Base-by-base conservation (phyloP, 768 basidiomycete genomes). In the Phanerochaete sordida region DNA sequence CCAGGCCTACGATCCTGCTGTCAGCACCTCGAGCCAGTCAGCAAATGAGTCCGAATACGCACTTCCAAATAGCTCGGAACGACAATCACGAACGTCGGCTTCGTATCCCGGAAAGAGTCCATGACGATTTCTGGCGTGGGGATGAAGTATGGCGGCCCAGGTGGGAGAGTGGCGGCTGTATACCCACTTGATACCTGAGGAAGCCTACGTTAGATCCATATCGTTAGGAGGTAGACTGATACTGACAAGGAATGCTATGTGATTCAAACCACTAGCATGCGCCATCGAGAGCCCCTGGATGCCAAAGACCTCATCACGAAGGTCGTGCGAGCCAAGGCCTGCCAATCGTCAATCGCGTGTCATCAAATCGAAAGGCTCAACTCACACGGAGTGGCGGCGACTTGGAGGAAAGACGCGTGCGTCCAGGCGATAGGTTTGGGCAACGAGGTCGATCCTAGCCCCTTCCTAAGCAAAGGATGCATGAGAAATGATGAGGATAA, bases 1-100 rank as follows among this genome's bases (percentile, higher is more conserved):
- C 70, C 70, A 72, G 3, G 66, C 63, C 70, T 72, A 44, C 3
- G 23, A 8, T n/a, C 21, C 7, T n/a, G 12, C 33, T 5, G 30
- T 49, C 35, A 48, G 49, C 23, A 7, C 6, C 44, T 24, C 33
- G 33, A 24, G 39, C 13, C 8, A 27, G 24, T 23, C 26, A 27
- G 19, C 16, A 24, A 27, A n/a, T 15, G 23, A 56, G n/a, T 8
- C 43, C 5, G n/a, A 13, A 15, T 15, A 15, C 47, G 15, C 37
- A 71, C 71, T 63, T 72, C 71, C 26, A 71, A 60, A 31, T 69
- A 69, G 12, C 64, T 53, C 1, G 71, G 71, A 12, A 70, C 67
- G 49, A 58, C 62, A 24, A 69, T 66, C 39, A 68, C 47, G n/a
- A 67, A 33, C 31, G 66, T 62, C 43, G 59, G 66, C 7, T 55